Conservation (phyloP, 2,329 filamentous ascomycete species). For the Pseudopyricularia javanii region DNA sequence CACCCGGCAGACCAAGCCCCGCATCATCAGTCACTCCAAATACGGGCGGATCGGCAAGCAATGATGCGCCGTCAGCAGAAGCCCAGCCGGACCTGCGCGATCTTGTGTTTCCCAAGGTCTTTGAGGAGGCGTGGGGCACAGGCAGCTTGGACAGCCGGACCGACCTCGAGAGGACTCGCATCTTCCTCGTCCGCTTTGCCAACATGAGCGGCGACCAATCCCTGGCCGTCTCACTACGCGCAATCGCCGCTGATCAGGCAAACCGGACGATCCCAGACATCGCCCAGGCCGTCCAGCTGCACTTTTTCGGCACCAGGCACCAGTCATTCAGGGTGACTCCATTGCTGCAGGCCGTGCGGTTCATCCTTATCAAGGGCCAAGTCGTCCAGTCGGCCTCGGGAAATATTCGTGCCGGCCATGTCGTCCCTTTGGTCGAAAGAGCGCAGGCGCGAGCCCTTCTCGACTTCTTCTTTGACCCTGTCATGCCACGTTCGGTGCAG, state of each 20-base stretch:
- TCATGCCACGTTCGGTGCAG: slow-evolving; percentile 14
- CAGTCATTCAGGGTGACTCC: slow-evolving; percentile 16
- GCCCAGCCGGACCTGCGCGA: slow-evolving; percentile 4
- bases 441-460: slow-evolving; percentile 11
- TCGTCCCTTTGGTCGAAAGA: slow-evolving; percentile 8
- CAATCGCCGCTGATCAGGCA: slow-evolving; percentile 14
- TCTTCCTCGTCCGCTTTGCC: slow-evolving; percentile 17
- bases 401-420: not conserved
- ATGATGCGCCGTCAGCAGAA: not conserved
- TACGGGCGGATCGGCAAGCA: not conserved
- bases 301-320: slow-evolving; percentile 16
- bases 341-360: slow-evolving; percentile 19
- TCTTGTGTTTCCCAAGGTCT: slow-evolving; percentile 18
- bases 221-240: slow-evolving; percentile 12
- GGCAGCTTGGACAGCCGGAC: slow-evolving; percentile 8
- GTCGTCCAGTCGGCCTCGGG: slow-evolving; percentile 10
- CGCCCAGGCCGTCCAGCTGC: slow-evolving; percentile 14
- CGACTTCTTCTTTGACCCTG: slow-evolving; percentile 23
- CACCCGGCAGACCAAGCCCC: not conserved
- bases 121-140: slow-evolving; percentile 18
- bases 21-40: not conserved
- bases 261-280: slow-evolving; percentile 13
- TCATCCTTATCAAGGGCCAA: slow-evolving; percentile 18
- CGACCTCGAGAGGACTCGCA: slow-evolving; percentile 17
- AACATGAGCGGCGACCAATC: slow-evolving; percentile 14